phyloP scores from a whole-genome alignment of 2,329 filamentous ascomycete genomes.

The Colletotrichum kahawae region DNA sequence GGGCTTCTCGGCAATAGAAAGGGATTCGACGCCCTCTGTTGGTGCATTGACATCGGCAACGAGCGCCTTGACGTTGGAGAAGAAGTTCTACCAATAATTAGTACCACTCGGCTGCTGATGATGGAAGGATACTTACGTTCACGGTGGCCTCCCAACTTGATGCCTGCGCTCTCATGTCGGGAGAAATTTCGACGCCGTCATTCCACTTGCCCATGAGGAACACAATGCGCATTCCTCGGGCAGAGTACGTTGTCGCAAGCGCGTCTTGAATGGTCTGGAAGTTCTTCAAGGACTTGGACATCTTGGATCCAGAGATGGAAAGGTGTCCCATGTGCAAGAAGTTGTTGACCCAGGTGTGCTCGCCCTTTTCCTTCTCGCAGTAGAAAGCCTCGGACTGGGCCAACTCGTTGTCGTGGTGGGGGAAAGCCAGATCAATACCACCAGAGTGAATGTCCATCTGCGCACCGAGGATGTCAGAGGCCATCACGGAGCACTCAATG shows the following conservation, averaged over 20 bases:
- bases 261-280: conserved; percentile 93
- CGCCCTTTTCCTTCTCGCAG: conserved; percentile 51
- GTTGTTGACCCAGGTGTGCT: conserved; percentile 89
- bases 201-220: conserved; percentile 91
- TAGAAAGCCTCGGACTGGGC: conserved; percentile 92
- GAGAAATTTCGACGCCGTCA: conserved; percentile 88
- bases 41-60: conserved; percentile 48
- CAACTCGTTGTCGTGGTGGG: conserved; percentile 91
- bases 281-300: conserved; percentile 96
- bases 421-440: conserved; percentile 89
- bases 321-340: conserved; percentile 92
- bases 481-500: conserved; percentile 97
- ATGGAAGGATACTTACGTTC: conserved; percentile 51
- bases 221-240: conserved; percentile 80
- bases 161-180: conserved; percentile 77
- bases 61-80: conserved; percentile 60
- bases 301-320: conserved; percentile 88
- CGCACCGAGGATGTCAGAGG: conserved; percentile 82
- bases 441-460: conserved; percentile 94
- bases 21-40: conserved; percentile 36
- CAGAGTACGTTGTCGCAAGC: conserved; percentile 71
- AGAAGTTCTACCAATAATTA: conserved; percentile 54
- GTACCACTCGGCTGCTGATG: background rate
- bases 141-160: conserved; percentile 82
- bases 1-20: conserved; percentile 40